Conservation (phyloP, 768 basidiomycete species). For the Tulasnella sp. region DNA sequence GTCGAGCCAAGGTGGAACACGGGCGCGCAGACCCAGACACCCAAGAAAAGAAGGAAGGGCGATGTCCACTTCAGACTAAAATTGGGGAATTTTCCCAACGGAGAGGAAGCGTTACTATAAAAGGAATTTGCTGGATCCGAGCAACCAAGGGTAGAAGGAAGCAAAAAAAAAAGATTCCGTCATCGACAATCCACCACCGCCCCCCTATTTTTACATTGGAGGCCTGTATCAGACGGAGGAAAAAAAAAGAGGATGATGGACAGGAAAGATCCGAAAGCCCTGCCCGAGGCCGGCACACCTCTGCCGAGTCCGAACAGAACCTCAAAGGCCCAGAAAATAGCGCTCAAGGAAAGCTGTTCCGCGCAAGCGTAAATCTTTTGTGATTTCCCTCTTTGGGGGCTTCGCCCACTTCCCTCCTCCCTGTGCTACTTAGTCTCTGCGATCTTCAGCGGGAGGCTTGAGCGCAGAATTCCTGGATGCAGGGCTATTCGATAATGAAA, state of each 20-base stretch:
- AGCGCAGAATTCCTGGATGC: not conserved
- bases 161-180: not conserved
- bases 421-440: not conserved
- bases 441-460: too few relatives aligned
- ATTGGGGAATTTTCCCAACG: not conserved
- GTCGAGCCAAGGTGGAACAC: not conserved
- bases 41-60: not conserved
- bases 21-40: not conserved
- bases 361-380: not conserved
- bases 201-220: not conserved
- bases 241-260: not conserved
- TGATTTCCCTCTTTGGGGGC: not conserved
- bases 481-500: not conserved
- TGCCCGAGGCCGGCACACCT: not conserved
- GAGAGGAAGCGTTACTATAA: not conserved
- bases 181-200: not conserved
- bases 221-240: not conserved
- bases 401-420: too few relatives aligned
- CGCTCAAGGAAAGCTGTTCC: too few relatives aligned
- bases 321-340: too few relatives aligned
- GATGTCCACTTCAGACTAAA: not conserved
- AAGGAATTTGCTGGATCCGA: not conserved
- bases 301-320: not conserved
- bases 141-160: not conserved
- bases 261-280: not conserved